Percentiles rank a stretch among this genome's conserved stretches.
Conservation (phyloP, 1,139 yeast species). For the Geotrichum australiense region DNA sequence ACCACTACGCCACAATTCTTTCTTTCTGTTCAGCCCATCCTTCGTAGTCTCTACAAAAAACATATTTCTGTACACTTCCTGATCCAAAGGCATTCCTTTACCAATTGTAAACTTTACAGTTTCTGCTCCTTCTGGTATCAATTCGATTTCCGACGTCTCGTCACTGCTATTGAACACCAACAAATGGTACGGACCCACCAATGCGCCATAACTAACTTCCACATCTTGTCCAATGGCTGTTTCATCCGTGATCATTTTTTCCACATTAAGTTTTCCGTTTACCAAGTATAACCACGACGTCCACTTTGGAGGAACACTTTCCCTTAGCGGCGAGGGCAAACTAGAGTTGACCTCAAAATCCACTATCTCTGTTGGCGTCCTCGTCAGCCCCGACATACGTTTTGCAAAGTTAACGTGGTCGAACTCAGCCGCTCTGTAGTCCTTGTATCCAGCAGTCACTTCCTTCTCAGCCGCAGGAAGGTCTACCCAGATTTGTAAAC, state of each 20-base stretch:
- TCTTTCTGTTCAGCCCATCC: conserved; percentile 25
- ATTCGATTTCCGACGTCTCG: not conserved
- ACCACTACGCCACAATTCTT: conserved; percentile 1
- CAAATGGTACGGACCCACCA: conserved; percentile 3
- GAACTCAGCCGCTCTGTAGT: not conserved
- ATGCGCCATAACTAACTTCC: not conserved
- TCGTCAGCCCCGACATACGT: not conserved
- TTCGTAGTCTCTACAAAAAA: conserved; percentile 69
- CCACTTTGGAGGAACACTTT: conserved; percentile 46
- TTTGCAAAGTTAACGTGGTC: not conserved
- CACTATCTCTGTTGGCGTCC: not conserved
- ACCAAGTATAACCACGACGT: conserved; percentile 63
- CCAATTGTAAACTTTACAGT: conserved; percentile 33
- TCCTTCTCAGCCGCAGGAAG: conserved; percentile 63
- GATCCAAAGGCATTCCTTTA: conserved; percentile 66
- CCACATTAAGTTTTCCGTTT: conserved; percentile 23
- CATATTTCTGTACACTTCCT: conserved; percentile 69
- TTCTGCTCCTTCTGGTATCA: not conserved
- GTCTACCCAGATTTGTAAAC: conserved; percentile 85
- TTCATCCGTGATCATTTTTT: not conserved
- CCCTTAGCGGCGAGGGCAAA: too few species aligned
- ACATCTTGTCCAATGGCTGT: conserved; percentile 37
- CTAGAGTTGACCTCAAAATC: not conserved
- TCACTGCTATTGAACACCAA: conserved; percentile 1
- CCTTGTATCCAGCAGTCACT: conserved; percentile 55